A percentile compares a stretch with the other conserved stretches of the same genome.
These are phyloP conservation scores for Coniochaeta sp. DNA, from an alignment of 2,329 filamentous ascomycete species.

Conservation along the genomic window DNA sequence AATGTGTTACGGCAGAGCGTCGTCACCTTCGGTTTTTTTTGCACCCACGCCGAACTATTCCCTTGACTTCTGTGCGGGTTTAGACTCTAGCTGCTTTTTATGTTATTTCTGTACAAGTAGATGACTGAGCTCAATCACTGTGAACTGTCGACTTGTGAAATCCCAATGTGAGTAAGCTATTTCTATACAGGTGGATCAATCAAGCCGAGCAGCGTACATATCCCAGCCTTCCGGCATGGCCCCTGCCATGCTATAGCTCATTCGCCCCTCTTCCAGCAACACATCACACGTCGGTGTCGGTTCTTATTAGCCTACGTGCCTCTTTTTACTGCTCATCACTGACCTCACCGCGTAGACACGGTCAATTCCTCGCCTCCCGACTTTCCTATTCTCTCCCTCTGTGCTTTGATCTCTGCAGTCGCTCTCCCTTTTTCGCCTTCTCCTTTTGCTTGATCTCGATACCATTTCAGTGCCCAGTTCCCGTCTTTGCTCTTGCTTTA, in stretches of 20 bases:
- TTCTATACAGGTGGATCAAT: too few relatives aligned
- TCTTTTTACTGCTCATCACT: not conserved
- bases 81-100: not conserved
- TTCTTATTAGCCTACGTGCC: not conserved
- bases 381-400: not conserved
- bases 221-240: constrained; percentile 1
- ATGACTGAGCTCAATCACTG: not conserved
- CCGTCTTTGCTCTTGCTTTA: not conserved
- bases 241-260: not conserved
- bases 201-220: too few relatives aligned
- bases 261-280: constrained; percentile 1
- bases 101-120: too few relatives aligned
- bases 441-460: not conserved
- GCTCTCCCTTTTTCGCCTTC: not conserved
- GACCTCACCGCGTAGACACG: not conserved
- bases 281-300: not conserved
- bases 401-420: not conserved
- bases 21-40: not conserved
- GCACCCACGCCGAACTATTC: not conserved
- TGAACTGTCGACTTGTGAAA: not conserved
- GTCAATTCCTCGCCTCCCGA: not conserved
- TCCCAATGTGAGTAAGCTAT: not conserved
- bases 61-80: too few relatives aligned
- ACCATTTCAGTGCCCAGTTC: too few relatives aligned
- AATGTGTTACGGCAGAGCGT: not conserved